These are phyloP conservation scores for Leishmania guyanensis DNA, from an alignment of 208 protist species.

Conservation along the genomic window DNA sequence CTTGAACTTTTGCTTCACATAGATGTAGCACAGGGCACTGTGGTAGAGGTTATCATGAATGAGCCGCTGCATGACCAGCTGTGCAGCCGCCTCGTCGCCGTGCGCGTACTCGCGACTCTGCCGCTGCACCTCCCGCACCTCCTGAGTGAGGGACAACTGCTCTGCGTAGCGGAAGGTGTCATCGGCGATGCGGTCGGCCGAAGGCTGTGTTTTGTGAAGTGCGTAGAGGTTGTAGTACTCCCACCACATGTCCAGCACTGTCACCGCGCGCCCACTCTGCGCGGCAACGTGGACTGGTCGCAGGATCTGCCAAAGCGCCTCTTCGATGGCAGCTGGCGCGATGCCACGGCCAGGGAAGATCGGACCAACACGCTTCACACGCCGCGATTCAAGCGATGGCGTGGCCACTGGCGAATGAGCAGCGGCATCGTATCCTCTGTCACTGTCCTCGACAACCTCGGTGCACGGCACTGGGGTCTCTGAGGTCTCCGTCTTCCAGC, in stretches of 20 bases:
- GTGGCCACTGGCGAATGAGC: background rate
- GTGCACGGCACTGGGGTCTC: background rate
- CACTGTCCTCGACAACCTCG: constrained; percentile 10
- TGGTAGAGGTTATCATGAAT: constrained; percentile 59
- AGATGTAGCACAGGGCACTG: constrained; percentile 43
- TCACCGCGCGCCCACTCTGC: constrained; percentile 15
- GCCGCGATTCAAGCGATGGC: background rate
- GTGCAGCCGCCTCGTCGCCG: constrained; percentile 26
- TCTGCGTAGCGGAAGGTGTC: constrained; percentile 25
- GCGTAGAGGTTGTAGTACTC: constrained; percentile 64
- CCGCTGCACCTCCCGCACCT: constrained; percentile 35
- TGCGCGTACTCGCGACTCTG: constrained; percentile 16
- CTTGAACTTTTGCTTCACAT: constrained; percentile 48
- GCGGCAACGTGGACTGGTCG: constrained; percentile 21
- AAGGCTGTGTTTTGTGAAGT: constrained; percentile 71
- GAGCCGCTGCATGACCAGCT: constrained; percentile 42
- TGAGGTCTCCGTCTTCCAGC: constrained; percentile 15
- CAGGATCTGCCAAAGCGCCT: constrained; percentile 47
- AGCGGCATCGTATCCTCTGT: background rate
- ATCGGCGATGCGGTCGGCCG: constrained; percentile 36
- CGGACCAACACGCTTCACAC: constrained; percentile 32
- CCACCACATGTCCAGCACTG: constrained; percentile 74
- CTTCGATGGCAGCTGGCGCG: constrained; percentile 22
- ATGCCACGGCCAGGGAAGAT: constrained; percentile 38
- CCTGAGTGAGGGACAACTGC: constrained; percentile 45